phyloP scores from a whole-genome alignment of 257 asterid species.

The Anisodus tanguticus region DNA sequence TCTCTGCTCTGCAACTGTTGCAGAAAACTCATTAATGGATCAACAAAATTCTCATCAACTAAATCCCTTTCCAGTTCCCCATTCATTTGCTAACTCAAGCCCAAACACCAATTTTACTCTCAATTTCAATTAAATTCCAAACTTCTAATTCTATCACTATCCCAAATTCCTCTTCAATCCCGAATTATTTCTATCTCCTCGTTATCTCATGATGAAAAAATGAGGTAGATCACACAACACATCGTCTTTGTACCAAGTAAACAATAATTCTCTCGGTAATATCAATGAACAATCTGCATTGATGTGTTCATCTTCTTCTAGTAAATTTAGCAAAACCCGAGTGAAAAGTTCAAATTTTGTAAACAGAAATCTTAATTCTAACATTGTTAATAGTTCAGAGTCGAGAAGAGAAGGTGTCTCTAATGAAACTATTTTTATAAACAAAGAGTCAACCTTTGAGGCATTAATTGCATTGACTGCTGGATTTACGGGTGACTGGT shows the following conservation, averaged over 20 bases:
- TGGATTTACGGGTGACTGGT: conserved; percentile 78
- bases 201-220: conserved; percentile 32
- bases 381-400: no score
- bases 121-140: conserved; percentile 37
- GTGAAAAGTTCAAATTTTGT: no score
- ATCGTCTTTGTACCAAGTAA: conserved; percentile 50
- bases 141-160: conserved; percentile 36
- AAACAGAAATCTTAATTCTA: no score
- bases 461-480: conserved; percentile 78
- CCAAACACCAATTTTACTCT: not conserved
- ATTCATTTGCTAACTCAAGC: no score
- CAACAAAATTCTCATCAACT: conserved; percentile 35
- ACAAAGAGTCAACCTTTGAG: conserved; percentile 72
- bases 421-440: conserved; percentile 34
- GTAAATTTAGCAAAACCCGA: no score
- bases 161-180: conserved; percentile 30
- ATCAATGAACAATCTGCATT: no score
- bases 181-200: conserved; percentile 23
- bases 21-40: no score
- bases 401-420: no score
- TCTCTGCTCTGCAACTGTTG: no score
- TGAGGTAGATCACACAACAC: conserved; percentile 68
- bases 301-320: no score
- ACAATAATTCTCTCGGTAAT: no score
- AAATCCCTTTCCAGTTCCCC: not conserved